Evolutionary conservation across 78 protist genomes (phyloP).

Genomic region (Kipferlia bialata): DNA sequence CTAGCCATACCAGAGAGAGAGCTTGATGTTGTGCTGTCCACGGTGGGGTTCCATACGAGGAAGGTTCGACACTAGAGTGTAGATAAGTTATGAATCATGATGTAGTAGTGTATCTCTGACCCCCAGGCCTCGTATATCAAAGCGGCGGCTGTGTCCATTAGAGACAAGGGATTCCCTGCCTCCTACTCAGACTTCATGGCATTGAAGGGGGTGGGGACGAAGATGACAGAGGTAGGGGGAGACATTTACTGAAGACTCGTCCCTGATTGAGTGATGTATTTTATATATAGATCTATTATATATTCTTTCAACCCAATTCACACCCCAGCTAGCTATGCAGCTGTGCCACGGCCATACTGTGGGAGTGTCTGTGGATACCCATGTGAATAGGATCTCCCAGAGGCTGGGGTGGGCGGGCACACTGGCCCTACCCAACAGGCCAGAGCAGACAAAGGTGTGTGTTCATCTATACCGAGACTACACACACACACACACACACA

Average conservation of each 20-base stretch:
- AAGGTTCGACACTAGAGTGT: too few relatives aligned
- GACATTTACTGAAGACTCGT: too few relatives aligned
- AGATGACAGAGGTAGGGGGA: too few relatives aligned
- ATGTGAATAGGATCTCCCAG: background rate
- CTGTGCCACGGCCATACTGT: background rate
- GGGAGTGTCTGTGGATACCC: background rate
- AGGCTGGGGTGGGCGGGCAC: background rate
- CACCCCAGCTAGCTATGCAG: background rate
- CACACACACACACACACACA: too few relatives aligned
- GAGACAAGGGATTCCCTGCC: background rate
- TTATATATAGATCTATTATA: too few relatives aligned
- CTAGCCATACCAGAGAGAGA: background rate
- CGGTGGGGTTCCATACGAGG: background rate
- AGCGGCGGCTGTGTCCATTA: background rate
- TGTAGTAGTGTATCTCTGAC: too few relatives aligned
- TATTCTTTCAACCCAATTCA: too few relatives aligned
- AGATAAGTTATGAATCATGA: too few relatives aligned
- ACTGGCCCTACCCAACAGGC: too few relatives aligned
- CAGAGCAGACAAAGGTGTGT: too few relatives aligned
- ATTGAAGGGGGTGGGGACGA: background rate
- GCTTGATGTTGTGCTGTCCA: background rate
- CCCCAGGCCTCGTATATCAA: background rate
- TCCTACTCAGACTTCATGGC: background rate
- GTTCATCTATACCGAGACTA: too few relatives aligned
- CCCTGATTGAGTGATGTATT: too few relatives aligned